phyloP scores from a whole-genome alignment of 345 rosid species.

The Mangifera indica region DNA sequence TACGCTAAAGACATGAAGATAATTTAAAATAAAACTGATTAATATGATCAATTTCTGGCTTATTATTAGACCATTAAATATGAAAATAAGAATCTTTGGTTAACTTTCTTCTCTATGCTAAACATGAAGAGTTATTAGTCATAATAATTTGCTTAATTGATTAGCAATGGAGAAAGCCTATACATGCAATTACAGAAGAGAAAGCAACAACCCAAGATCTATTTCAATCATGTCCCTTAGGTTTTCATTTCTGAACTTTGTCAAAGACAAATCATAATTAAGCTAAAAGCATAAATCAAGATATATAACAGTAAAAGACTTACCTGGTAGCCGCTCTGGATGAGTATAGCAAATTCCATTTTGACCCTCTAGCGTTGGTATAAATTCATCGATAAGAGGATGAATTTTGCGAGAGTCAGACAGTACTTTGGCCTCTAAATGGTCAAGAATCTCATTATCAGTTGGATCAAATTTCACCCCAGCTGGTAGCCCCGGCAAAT shows the following conservation, averaged over 20 bases:
- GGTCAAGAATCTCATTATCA: conserved; percentile 86
- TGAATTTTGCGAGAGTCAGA: conserved; percentile 60
- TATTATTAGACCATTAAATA: conserved; percentile 2
- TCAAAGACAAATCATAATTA: no score
- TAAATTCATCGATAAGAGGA: conserved; percentile 84
- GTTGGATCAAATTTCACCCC: conserved; percentile 95
- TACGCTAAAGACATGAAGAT: neutral
- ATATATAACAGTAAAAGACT: neutral
- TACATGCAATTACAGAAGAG: neutral
- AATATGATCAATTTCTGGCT: no score
- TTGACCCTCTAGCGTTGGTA: conserved; percentile 78
- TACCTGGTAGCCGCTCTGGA: conserved; percentile 93
- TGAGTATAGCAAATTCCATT: conserved; percentile 95
- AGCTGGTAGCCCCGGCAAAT: conserved; percentile 84
- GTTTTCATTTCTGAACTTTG: no score
- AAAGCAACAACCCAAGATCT: neutral
- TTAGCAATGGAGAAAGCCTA: neutral
- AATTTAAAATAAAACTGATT: no score
- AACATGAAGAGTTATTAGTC: neutral
- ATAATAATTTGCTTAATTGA: neutral
- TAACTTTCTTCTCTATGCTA: neutral
- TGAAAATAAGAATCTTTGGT: neutral
- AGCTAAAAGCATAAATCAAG: neutral
- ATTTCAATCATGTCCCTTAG: neutral
- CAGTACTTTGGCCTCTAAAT: conserved; percentile 71